Conservation (phyloP, 2,329 filamentous ascomycete genomes). For the Aureobasidium zeae region DNA sequence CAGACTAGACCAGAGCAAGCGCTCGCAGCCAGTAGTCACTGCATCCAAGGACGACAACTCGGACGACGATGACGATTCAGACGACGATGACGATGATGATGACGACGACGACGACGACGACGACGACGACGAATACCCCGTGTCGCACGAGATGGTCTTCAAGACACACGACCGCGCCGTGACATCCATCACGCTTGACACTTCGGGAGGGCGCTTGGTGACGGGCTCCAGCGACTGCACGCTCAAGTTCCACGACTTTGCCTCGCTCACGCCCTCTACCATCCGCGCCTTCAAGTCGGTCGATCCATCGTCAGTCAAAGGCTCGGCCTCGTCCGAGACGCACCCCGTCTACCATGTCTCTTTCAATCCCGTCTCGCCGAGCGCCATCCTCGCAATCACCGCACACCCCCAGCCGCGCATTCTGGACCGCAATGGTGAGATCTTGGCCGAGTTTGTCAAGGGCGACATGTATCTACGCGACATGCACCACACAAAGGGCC, state of each 20-base stretch:
- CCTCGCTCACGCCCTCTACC: constrained; percentile 90
- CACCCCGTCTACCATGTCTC: constrained; percentile 80
- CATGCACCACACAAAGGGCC: constrained; percentile 95
- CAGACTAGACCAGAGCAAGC: constrained; percentile 69
- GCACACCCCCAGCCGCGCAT: constrained; percentile 87
- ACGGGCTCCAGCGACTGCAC: constrained; percentile 89
- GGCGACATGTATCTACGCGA: constrained; percentile 97
- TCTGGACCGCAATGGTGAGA: constrained; percentile 78
- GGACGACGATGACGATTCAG: constrained; percentile 36
- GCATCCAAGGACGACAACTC: constrained; percentile 26
- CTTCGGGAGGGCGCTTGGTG: constrained; percentile 72
- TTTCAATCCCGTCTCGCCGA: constrained; percentile 75
- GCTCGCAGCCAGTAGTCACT: constrained; percentile 17
- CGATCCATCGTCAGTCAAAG: constrained; percentile 73
- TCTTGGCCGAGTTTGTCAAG: constrained; percentile 82
- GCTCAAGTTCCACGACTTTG: constrained; percentile 88
- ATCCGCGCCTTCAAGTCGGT: constrained; percentile 87
- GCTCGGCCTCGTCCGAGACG: constrained; percentile 58
- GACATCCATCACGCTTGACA: constrained; percentile 75
- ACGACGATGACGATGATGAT: constrained; percentile 44
- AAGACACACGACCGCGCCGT: constrained; percentile 87
- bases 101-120: constrained; percentile 54
- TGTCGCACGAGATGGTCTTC: constrained; percentile 85
- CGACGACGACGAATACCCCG: constrained; percentile 79
- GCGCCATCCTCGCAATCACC: constrained; percentile 75